phyloP scores from a whole-genome alignment of 148 eudicot species.

The Amaranthus palmeri region DNA sequence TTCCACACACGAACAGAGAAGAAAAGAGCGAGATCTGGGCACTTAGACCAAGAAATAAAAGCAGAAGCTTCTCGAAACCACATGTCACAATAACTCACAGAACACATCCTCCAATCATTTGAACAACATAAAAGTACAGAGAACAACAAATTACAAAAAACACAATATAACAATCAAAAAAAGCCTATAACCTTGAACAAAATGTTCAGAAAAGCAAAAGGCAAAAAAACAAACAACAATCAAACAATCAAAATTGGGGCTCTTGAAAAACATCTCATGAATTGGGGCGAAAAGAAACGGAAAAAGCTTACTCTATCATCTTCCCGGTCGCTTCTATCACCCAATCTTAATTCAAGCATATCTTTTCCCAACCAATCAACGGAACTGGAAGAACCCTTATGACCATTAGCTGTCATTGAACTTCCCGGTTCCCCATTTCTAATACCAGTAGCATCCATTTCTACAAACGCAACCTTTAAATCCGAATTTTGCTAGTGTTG shows the following conservation, averaged over 20 bases:
- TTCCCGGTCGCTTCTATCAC: conserved; percentile 70
- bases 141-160: not conserved
- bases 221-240: not conserved
- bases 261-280: not conserved
- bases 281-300: not conserved
- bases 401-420: conserved; percentile 61
- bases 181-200: not conserved
- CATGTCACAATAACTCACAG: not conserved
- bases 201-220: not conserved
- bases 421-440: conserved; percentile 86
- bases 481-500: conserved; percentile 16
- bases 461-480: conserved; percentile 12
- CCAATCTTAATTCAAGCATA: conserved; percentile 83
- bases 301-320: conserved; percentile 72
- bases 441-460: conserved; percentile 72
- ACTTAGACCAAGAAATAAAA: not conserved
- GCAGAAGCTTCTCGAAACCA: not conserved
- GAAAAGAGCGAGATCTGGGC: not conserved
- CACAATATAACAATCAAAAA: not conserved
- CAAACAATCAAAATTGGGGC: not conserved
- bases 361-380: conserved; percentile 96
- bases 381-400: conserved; percentile 68
- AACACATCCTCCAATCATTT: not conserved
- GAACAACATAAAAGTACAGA: not conserved
- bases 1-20: not conserved